Percentiles rank a stretch among this genome's conserved stretches.
Evolutionary conservation across 2,329 filamentous ascomycete species (phyloP).

Genomic region (Penicillium sp.): DNA sequence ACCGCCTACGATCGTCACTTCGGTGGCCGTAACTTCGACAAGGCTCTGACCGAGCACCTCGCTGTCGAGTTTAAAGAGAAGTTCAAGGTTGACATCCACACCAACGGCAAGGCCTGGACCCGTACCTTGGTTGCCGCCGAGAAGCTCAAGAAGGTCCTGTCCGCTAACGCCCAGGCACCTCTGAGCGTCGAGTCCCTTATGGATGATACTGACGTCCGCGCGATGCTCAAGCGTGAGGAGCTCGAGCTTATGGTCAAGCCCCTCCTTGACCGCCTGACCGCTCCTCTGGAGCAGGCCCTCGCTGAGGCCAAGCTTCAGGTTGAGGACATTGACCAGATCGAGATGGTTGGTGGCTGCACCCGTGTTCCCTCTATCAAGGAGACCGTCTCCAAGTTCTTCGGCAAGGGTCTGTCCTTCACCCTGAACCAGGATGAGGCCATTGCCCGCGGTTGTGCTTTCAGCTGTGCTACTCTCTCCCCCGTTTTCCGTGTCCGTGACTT

Average conservation of each 20-base stretch:
- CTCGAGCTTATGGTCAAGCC: conserved; percentile 88
- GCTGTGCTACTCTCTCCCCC: conserved; percentile 94
- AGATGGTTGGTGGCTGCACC: conserved; percentile 91
- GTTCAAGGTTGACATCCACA: conserved; percentile 93
- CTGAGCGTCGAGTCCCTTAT: conserved; percentile 98
- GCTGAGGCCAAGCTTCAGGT: conserved; percentile 87
- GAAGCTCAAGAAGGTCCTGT: conserved; percentile 98
- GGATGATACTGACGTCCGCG: conserved; percentile 90
- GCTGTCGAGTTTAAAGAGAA: conserved; percentile 95
- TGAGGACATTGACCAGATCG: conserved; percentile 90
- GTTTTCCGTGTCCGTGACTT: conserved; percentile 99
- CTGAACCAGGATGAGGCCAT: conserved; percentile 98
- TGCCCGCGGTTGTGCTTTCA: conserved; percentile 92
- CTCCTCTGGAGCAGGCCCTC: conserved; percentile 84
- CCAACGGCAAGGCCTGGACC: conserved; percentile 83
- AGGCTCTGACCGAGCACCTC: conserved; percentile 91
- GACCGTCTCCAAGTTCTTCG: conserved; percentile 84
- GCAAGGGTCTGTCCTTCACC: conserved; percentile 89
- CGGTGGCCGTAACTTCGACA: conserved; percentile 95
- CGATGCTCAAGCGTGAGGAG: conserved; percentile 90
- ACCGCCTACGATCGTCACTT: conserved; percentile 95
- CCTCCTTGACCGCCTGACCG: conserved; percentile 69
- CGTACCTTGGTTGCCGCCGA: conserved; percentile 86
- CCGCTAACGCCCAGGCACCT: conserved; percentile 87
- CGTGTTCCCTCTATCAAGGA: conserved; percentile 94